Base-by-base conservation (phyloP, 306 rosid genomes). In the Prosopis cineraria region DNA sequence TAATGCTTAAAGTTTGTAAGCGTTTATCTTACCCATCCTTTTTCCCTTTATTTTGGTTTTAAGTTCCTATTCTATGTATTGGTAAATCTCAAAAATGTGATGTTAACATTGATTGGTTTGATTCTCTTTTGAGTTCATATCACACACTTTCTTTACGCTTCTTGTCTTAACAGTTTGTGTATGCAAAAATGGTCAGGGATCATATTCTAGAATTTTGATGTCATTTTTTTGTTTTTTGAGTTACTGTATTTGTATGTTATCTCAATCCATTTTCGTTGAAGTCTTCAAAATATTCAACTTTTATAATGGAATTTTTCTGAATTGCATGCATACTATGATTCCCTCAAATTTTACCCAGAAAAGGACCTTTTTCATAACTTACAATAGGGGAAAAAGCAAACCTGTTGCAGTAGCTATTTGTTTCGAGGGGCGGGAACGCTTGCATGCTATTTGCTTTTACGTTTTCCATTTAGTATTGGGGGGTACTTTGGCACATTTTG, bases 71-170 rank as follows among this genome's bases (percentile, higher is more conserved):
- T 75, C 33, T 37, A 52, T 50, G 53, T 3, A 13, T 39, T 47
- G n/a, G 0, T 47, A 75, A 70, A 60, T 45, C 20, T 64, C 20
- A 10, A 6, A 24, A 24, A 53, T 71, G 13, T 31, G 17, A 64
- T 41, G 48, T 9, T 63, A 68, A 40, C 22, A 52, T 75, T 60
- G 27, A 36, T 25, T 69, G 68, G 29, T 47, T 68, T 75, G 68
- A 47, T 59, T 47, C 47, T 47, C 48, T 25, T 64, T 36, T 64
- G 55, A 72, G 36, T 77, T 36, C 63, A 8, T 48, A 5, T 48
- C 64, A 11, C 59, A 3, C 9, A 20, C 33, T 56, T 56, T 56
- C 63, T 56, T 56, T 25, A 56, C 3, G 30, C 63, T 59, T 29
- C 30, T 68, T 6, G 17, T 24, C 53, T 68, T 68, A 20, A 11